Conservation (phyloP, 1,284 basidiomycete genomes). For the Laetiporus sulphureus region DNA sequence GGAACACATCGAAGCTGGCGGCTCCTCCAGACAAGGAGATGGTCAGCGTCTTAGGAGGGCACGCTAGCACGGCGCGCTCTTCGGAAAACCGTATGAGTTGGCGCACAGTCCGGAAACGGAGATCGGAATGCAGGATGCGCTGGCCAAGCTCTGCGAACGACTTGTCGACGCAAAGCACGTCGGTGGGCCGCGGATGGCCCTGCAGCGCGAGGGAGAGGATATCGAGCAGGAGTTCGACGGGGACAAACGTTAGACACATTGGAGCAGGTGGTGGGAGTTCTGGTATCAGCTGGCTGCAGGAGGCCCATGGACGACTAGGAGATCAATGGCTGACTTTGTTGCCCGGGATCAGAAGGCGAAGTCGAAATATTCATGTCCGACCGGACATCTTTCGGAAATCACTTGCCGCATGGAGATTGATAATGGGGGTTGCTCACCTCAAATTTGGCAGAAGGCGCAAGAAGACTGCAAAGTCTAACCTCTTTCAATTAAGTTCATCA, state of each 20-base stretch:
- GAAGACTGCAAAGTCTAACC: too few species aligned
- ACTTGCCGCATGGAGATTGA: too few species aligned
- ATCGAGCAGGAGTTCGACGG: slow-evolving; percentile 19
- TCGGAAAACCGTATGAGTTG: slow-evolving; percentile 26
- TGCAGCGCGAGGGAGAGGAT: slow-evolving; percentile 21
- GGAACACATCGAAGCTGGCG: slow-evolving; percentile 26
- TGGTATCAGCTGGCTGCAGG: too few species aligned
- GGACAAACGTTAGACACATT: slow-evolving; percentile 15
- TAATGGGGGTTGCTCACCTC: too few species aligned
- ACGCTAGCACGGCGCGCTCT: slow-evolving; percentile 14
- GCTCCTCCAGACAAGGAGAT: slow-evolving; percentile 27
- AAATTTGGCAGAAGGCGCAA: too few species aligned
- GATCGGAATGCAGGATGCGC: slow-evolving; percentile 24
- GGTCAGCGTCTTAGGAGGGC: slow-evolving; percentile 19
- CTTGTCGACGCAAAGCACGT: slow-evolving; percentile 23
- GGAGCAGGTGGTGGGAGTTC: too few species aligned
- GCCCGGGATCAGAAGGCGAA: too few species aligned
- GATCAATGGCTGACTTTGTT: too few species aligned
- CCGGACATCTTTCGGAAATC: too few species aligned
- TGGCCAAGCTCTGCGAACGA: slow-evolving; percentile 19
- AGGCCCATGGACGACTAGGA: too few species aligned
- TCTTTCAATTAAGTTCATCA: too few species aligned
- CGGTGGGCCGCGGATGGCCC: slow-evolving; percentile 13
- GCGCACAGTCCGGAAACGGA: slow-evolving; percentile 24
- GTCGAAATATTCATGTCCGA: too few species aligned